phyloP scores from a whole-genome alignment of 768 basidiomycete genomes.

The Russula lepida region DNA sequence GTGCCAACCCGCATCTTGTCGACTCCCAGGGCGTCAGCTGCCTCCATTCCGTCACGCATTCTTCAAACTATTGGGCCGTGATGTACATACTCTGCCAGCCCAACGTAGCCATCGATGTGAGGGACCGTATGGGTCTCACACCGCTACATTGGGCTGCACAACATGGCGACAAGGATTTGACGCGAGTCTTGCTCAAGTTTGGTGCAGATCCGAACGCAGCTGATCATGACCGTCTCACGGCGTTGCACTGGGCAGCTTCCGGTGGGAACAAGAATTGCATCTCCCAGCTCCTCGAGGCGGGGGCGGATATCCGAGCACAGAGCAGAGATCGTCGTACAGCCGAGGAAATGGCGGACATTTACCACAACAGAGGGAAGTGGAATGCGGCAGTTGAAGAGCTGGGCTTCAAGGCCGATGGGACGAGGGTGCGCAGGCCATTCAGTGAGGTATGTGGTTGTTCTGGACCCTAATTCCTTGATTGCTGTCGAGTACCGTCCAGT shows the following conservation, averaged over 20 bases:
- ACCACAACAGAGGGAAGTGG: constrained; percentile 74
- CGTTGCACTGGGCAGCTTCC: constrained; percentile 92
- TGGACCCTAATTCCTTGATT: not conserved
- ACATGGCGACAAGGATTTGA: constrained; percentile 90
- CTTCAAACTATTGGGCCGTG: constrained; percentile 85
- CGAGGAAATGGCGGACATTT: constrained; percentile 84
- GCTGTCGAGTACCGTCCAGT: not conserved
- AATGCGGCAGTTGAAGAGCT: constrained; percentile 78
- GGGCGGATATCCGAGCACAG: constrained; percentile 70
- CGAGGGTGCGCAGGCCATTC: constrained; percentile 53
- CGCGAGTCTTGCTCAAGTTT: constrained; percentile 78
- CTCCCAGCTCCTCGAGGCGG: constrained; percentile 71
- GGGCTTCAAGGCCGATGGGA: constrained; percentile 69
- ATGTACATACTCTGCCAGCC: constrained; percentile 88
- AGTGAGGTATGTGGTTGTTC: constrained; percentile 45
- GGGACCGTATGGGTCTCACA: constrained; percentile 86
- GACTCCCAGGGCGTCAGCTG: constrained; percentile 95
- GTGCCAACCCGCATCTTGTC: constrained; percentile 81
- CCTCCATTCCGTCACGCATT: constrained; percentile 88
- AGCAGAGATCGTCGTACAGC: constrained; percentile 78
- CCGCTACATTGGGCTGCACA: constrained; percentile 96
- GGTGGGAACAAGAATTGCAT: constrained; percentile 82
- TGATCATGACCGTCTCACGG: constrained; percentile 74
- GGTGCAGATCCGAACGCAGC: constrained; percentile 69
- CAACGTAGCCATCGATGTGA: constrained; percentile 69